phyloP scores from a whole-genome alignment of 148 eudicot species.

The Amaranthus palmeri region DNA sequence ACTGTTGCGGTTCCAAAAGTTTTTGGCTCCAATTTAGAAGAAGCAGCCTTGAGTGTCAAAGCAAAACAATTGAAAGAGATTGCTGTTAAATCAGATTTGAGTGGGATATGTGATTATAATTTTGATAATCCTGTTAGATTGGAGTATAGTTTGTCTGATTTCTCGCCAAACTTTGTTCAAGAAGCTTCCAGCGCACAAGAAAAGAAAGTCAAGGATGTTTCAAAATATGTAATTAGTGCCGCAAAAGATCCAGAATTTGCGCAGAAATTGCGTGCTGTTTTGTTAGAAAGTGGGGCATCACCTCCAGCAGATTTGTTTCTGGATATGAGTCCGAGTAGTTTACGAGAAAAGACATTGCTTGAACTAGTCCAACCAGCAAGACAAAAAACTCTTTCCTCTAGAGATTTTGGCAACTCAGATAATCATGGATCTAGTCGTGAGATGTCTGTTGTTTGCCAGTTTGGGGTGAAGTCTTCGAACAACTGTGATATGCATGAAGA shows the following conservation, averaged over 20 bases:
- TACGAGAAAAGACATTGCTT: constrained; percentile 34
- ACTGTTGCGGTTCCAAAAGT: constrained; percentile 30
- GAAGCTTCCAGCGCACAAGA: constrained; percentile 52
- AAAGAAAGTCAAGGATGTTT: constrained; percentile 60
- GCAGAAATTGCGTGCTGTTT: constrained; percentile 65
- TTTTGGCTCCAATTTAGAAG: constrained; percentile 30
- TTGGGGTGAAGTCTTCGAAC: too few relatives aligned
- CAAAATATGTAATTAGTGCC: constrained; percentile 68
- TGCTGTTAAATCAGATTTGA: constrained; percentile 28
- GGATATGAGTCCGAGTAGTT: constrained; percentile 31
- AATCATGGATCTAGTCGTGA: too few relatives aligned
- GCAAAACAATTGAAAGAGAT: constrained; percentile 27
- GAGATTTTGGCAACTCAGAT: constrained; percentile 14
- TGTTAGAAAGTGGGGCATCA: constrained; percentile 58
- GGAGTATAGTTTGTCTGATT: constrained; percentile 30
- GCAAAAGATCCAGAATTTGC: constrained; percentile 79
- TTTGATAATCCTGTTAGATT: constrained; percentile 40
- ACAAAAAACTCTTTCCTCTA: constrained; percentile 27
- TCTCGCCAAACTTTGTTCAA: constrained; percentile 26
- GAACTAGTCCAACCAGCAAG: constrained; percentile 32
- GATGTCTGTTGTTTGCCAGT: too few relatives aligned
- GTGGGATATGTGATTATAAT: constrained; percentile 37
- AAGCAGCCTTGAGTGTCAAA: constrained; percentile 25
- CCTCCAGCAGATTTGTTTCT: constrained; percentile 48
- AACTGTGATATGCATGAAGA: constrained; percentile 25